Base-by-base conservation (phyloP, 768 basidiomycete genomes). In the Hygrocybe coccinea region DNA sequence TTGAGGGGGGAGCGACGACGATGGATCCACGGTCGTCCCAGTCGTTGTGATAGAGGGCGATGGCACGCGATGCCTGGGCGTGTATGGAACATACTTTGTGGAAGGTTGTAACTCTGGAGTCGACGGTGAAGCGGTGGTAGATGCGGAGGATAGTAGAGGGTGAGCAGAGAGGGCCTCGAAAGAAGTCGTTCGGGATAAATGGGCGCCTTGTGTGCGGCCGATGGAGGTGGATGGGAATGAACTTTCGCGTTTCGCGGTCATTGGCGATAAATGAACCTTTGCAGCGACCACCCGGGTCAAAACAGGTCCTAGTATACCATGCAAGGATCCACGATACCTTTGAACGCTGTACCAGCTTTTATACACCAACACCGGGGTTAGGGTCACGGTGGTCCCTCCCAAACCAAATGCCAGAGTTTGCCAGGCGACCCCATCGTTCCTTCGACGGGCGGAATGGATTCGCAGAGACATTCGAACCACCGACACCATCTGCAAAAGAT, bases 71-170 rank as follows among this genome's bases (percentile, higher is more conserved):
- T 89, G 88, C 21, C 85, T 72, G 1, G 89, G 89, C 1, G 87
- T 91, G 60, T 91, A 91, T 1, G 88, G 84, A 1, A 86, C 80
- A 71, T 91, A 91, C 58, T 78, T 77, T 10, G 82, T 74, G 3
- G 67, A 65, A 52, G 68, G 71, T 57, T 65, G 56, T 50, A 71
- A 60, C 19, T 68, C 61, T 34, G 71, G 64, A 29, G 69, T 60
- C 44, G 60, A 64, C 50, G 61, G 69, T 60, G 52, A 73, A 29
- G 58, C 68, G 58, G 14, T 64, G 64, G 19, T 65, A 60, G 15
- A 69, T 62, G 12, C 55, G 49, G 65, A 63, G 3, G 81, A 82
- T 10, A 88, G 76, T 15, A 90, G 71, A 3, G 87, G 87, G 61
- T 89, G 89, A 0, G 85, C 79, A 5, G 76, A 70, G 25, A 84